A percentile compares a stretch with the other conserved stretches of the same genome.
phyloP scores from a whole-genome alignment of 768 basidiomycete genomes.

The Kwoniella bestiolae region DNA sequence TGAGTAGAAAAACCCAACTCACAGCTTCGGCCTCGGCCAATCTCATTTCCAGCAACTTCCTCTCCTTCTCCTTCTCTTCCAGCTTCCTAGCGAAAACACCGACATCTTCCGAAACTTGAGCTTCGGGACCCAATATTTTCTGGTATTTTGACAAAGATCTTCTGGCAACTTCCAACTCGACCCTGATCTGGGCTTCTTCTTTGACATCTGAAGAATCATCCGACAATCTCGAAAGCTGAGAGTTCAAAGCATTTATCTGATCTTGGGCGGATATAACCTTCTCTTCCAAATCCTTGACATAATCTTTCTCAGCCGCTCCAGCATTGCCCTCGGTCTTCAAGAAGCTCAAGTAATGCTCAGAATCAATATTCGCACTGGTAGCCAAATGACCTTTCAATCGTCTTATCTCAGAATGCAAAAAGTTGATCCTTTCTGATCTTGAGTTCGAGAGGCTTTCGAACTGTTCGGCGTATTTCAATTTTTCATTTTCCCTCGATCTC shows the following conservation, averaged over 20 bases:
- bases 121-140: constrained; percentile 64
- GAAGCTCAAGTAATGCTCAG: constrained; percentile 74
- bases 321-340: constrained; percentile 63
- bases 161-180: constrained; percentile 29
- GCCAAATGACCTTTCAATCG: constrained; percentile 78
- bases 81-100: constrained; percentile 65
- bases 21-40: constrained; percentile 71
- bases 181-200: constrained; percentile 13
- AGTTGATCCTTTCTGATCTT: constrained; percentile 71
- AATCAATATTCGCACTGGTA: constrained; percentile 64
- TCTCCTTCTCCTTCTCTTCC: constrained; percentile 70
- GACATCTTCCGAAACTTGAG: constrained; percentile 64
- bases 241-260: constrained; percentile 34
- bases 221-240: constrained; percentile 18
- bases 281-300: constrained; percentile 64
- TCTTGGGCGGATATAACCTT: constrained; percentile 60
- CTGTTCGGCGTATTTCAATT: constrained; percentile 67
- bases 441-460: constrained; percentile 69
- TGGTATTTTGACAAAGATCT: constrained; percentile 62
- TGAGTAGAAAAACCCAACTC: constrained; percentile 25
- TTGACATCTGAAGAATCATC: background rate
- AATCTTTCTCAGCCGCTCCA: constrained; percentile 48
- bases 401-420: constrained; percentile 72
- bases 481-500: constrained; percentile 67
- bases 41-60: constrained; percentile 67